Conservation (phyloP, 495 filamentous ascomycete genomes). For the Astrothelium subdiscretum region DNA sequence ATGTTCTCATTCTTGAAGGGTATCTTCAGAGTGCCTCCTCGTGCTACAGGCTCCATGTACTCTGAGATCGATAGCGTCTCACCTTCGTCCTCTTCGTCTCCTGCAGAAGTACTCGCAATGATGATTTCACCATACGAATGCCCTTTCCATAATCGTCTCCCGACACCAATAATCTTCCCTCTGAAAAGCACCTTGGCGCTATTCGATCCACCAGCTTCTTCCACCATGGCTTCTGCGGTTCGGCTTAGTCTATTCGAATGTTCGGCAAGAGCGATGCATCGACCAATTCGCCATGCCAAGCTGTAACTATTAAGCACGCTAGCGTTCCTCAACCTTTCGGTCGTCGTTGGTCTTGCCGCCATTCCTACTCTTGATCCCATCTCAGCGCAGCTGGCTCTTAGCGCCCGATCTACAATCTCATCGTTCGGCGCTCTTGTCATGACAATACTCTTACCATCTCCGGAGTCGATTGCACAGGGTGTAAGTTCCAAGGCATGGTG, state of each 20-base stretch:
- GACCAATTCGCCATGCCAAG: conserved; percentile 42
- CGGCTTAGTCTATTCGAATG: conserved; percentile 35
- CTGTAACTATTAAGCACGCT: conserved; percentile 41
- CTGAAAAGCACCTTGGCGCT: conserved; percentile 44
- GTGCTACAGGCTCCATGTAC: conserved; percentile 2
- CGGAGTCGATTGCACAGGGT: conserved; percentile 35
- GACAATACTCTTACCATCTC: conserved; percentile 40
- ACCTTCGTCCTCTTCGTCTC: conserved; percentile 13
- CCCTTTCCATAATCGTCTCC: conserved; percentile 42
- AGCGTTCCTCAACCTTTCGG: conserved; percentile 39
- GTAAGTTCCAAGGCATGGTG: conserved; percentile 33
- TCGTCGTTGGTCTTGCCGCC: conserved; percentile 37
- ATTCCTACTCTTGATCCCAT: conserved; percentile 28
- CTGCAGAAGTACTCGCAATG: conserved; percentile 35
- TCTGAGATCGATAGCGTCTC: conserved; percentile 11
- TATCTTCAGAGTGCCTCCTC: conserved; percentile 36
- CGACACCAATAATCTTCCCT: conserved; percentile 50
- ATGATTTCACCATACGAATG: conserved; percentile 43
- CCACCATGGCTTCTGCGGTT: conserved; percentile 44
- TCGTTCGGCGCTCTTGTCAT: conserved; percentile 28
- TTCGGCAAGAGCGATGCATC: conserved; percentile 40
- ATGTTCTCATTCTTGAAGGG: conserved; percentile 60
- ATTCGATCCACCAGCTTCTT: conserved; percentile 41
- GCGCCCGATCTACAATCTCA: conserved; percentile 21
- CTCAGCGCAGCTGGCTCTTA: conserved; percentile 19